phyloP scores from a whole-genome alignment of 768 basidiomycete species.

The Phlebiopsis flavidoalba region DNA sequence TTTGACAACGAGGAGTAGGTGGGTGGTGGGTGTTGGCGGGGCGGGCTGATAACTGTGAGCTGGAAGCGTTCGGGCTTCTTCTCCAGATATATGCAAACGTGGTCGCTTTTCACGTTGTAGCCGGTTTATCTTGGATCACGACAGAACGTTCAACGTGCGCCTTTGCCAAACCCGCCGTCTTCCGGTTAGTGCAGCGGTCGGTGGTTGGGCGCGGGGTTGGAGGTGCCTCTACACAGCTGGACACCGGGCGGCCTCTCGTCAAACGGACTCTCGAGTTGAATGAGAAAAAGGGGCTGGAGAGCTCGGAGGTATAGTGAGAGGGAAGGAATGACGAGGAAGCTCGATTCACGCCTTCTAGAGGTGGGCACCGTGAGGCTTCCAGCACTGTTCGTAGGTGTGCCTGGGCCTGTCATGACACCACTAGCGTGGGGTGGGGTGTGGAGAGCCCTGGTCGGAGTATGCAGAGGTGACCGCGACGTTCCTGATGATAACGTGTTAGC shows the following conservation, averaged over 20 bases:
- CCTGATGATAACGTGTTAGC: not conserved
- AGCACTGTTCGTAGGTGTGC: not conserved
- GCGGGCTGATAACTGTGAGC: conserved; percentile 9
- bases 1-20: conserved; percentile 20
- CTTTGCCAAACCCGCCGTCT: not conserved
- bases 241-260: not conserved
- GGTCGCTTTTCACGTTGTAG: no score
- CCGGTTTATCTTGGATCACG: no score
- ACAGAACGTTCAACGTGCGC: not conserved
- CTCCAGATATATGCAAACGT: no score
- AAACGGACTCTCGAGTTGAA: not conserved
- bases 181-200: conserved; percentile 9
- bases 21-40: conserved; percentile 12
- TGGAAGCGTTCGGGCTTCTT: not conserved
- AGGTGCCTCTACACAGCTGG: not conserved
- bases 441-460: not conserved
- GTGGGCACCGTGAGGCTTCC: not conserved
- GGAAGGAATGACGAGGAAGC: conserved; percentile 10
- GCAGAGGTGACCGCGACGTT: not conserved
- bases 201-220: not conserved
- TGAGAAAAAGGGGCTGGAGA: not conserved
- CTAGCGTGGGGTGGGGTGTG: conserved; percentile 1
- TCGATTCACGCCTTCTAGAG: not conserved
- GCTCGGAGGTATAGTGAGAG: not conserved
- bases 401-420: conserved; percentile 2